phyloP scores from a whole-genome alignment of 2,329 filamentous ascomycete species.

The Alternaria brassicicola region DNA sequence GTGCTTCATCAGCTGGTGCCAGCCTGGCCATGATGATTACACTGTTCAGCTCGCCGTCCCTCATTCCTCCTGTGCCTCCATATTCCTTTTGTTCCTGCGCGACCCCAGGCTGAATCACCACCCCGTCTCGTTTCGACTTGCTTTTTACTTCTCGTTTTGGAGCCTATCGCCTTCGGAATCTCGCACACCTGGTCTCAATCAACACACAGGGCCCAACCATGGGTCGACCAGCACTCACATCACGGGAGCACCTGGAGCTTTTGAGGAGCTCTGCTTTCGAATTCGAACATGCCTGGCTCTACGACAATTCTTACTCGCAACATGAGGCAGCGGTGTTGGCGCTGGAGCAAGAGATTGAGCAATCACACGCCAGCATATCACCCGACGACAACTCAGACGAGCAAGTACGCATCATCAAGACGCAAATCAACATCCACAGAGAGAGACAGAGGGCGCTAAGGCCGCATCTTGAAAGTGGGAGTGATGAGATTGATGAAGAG shows the following conservation, averaged over 20 bases:
- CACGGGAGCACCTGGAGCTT: conserved; percentile 41
- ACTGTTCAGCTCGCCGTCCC: conserved; percentile 16
- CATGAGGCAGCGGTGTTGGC: conserved; percentile 44
- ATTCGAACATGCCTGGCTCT: conserved; percentile 47
- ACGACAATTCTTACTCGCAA: conserved; percentile 46
- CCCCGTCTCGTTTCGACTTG: conserved; percentile 1
- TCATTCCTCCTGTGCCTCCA: conserved; percentile 11
- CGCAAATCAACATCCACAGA: conserved; percentile 45
- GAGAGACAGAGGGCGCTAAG: conserved; percentile 43
- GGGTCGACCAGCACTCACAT: conserved; percentile 33
- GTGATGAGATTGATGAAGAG: conserved; percentile 43
- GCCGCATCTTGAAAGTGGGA: conserved; percentile 47
- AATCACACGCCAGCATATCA: conserved; percentile 41
- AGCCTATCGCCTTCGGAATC: background rate
- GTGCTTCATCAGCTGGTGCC: conserved; percentile 28
- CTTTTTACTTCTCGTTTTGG: background rate
- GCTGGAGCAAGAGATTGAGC: conserved; percentile 43
- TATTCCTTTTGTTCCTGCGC: conserved; percentile 13
- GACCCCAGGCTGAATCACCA: conserved; percentile 3
- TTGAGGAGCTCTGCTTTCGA: conserved; percentile 48
- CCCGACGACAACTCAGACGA: conserved; percentile 47
- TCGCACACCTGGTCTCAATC: background rate
- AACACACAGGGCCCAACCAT: conserved; percentile 25
- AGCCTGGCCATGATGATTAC: conserved; percentile 14
- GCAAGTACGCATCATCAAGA: conserved; percentile 41